Conservation (phyloP, 1,284 basidiomycete genomes). For the Lentinula novae-zelandiae region DNA sequence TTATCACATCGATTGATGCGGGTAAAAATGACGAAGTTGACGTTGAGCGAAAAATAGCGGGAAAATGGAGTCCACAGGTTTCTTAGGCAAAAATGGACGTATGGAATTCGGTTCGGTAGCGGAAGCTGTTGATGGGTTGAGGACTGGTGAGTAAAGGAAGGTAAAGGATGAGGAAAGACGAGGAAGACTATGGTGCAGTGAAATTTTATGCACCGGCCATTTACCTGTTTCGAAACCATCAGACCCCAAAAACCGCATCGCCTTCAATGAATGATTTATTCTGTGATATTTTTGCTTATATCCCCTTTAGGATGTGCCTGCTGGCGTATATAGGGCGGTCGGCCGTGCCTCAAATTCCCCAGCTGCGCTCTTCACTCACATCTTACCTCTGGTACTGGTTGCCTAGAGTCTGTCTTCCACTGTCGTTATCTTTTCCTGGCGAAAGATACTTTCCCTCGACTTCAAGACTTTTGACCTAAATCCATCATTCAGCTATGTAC, state of each 20-base stretch:
- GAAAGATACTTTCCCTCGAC: conserved; percentile 8
- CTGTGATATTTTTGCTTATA: not conserved
- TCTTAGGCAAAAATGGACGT: too few species aligned
- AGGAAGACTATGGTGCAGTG: too few species aligned
- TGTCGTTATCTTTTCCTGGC: conserved; percentile 10
- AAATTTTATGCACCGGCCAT: too few species aligned
- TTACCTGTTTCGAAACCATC: conserved; percentile 3
- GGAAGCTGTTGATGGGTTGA: too few species aligned
- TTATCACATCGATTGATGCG: not conserved
- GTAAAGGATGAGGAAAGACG: too few species aligned
- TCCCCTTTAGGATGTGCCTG: not conserved
- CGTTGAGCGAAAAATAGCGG: not conserved
- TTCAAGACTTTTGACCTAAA: conserved; percentile 3
- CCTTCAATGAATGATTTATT: not conserved
- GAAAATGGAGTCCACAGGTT: too few species aligned
- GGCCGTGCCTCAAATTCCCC: not conserved
- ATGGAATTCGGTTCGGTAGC: too few species aligned
- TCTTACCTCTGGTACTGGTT: conserved; percentile 9
- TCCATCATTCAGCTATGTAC: conserved; percentile 6
- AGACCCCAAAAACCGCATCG: not conserved
- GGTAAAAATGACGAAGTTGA: not conserved
- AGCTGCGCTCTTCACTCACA: conserved; percentile 9
- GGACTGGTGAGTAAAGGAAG: too few species aligned
- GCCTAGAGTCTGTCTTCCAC: conserved; percentile 12
- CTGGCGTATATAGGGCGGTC: not conserved